Percentiles rank a stretch among this genome's conserved stretches.
phyloP scores from a whole-genome alignment of 331 rosid genomes.

The Saraca asoca region DNA sequence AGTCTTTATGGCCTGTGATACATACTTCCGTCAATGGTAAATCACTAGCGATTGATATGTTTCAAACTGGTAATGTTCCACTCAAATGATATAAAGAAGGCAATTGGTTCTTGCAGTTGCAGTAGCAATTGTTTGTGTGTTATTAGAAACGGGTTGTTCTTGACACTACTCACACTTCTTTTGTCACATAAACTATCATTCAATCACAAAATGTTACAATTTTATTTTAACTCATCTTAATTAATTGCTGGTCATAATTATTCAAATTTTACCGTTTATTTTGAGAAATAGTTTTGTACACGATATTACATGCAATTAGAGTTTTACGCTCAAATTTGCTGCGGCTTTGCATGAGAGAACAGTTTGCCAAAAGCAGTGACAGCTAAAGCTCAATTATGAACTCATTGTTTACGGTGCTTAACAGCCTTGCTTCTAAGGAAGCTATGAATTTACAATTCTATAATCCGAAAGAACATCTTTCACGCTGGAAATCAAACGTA shows the following conservation, averaged over 20 bases:
- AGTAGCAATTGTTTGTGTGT: neutral
- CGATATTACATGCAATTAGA: too few species aligned
- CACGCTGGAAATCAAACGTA: constrained; percentile 21
- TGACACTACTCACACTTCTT: too few species aligned
- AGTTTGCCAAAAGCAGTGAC: neutral
- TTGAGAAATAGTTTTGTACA: too few species aligned
- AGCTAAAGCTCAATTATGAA: neutral
- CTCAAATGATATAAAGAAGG: too few species aligned
- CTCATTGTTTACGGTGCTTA: neutral
- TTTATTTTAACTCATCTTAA: too few species aligned
- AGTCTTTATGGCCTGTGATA: constrained; percentile 19
- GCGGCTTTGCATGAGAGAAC: neutral
- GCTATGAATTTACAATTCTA: constrained; percentile 22
- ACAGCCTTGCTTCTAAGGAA: constrained; percentile 3
- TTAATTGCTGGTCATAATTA: too few species aligned
- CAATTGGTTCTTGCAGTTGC: constrained; percentile 1
- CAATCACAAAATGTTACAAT: too few species aligned
- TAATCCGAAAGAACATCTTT: constrained; percentile 25
- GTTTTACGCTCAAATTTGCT: constrained; percentile 19
- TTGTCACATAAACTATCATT: too few species aligned
- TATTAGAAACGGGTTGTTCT: too few species aligned
- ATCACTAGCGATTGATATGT: constrained; percentile 16
- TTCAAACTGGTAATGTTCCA: neutral
- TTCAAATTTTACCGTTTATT: too few species aligned
- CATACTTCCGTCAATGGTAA: constrained; percentile 15